Conservation (phyloP, 2,329 filamentous ascomycete genomes). For the Pseudocercospora vitis region DNA sequence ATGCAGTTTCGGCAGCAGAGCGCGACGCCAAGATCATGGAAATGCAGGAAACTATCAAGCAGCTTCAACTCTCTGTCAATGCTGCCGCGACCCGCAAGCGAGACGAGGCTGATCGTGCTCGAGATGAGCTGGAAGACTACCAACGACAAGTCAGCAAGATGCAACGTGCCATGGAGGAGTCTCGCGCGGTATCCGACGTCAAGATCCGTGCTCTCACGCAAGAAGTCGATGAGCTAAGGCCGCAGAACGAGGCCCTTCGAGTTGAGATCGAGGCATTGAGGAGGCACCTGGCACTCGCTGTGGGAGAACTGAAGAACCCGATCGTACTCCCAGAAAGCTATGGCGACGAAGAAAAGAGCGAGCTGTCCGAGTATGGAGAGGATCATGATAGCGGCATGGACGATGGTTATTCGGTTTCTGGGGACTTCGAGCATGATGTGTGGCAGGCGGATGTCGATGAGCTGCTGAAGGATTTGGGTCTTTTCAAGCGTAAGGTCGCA, state of each 20-base stretch:
- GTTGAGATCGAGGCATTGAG: constrained; percentile 81
- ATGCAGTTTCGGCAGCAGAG: constrained; percentile 86
- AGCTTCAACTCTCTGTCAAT: constrained; percentile 72
- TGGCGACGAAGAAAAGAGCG: constrained; percentile 34
- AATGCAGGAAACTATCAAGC: constrained; percentile 93
- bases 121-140: constrained; percentile 89
- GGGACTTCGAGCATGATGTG: constrained; percentile 40
- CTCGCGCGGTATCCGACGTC: constrained; percentile 82
- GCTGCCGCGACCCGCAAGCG: constrained; percentile 64
- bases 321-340: constrained; percentile 61
- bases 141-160: constrained; percentile 85
- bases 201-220: constrained; percentile 80
- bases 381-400: constrained; percentile 60
- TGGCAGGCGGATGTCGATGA: constrained; percentile 81
- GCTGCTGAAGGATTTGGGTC: constrained; percentile 72
- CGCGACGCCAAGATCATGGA: constrained; percentile 89
- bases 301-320: constrained; percentile 85
- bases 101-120: constrained; percentile 68
- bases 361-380: constrained; percentile 51
- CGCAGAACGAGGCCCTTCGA: constrained; percentile 58
- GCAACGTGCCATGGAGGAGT: constrained; percentile 96
- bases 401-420: constrained; percentile 51
- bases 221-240: constrained; percentile 51
- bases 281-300: constrained; percentile 81
- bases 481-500: constrained; percentile 82